Conservation (phyloP, 306 rosid species). For the Rosa rugosa region DNA sequence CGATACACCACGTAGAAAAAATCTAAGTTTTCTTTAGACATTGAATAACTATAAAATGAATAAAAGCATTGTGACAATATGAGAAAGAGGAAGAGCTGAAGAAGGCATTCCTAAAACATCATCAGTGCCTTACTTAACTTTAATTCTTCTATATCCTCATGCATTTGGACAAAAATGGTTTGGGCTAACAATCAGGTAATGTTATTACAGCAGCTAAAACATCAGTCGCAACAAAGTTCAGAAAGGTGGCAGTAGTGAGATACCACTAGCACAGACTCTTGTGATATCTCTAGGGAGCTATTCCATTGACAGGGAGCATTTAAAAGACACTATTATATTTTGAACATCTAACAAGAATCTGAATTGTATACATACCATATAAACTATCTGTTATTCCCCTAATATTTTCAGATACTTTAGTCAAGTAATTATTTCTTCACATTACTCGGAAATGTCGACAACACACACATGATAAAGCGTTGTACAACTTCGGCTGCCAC, state of each 20-base stretch:
- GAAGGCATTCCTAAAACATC: background rate
- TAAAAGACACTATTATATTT: background rate
- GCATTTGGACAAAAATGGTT: background rate
- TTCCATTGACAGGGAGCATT: background rate
- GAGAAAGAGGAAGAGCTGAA: background rate
- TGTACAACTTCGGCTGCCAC: background rate
- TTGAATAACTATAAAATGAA: background rate
- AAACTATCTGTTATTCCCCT: background rate
- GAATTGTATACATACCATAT: background rate
- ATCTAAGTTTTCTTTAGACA: slow-evolving; percentile 18
- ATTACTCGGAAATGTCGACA: background rate
- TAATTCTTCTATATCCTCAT: background rate
- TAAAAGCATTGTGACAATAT: background rate
- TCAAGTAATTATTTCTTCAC: background rate
- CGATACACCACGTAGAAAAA: slow-evolving; percentile 23
- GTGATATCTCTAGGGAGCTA: background rate
- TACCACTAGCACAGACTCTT: background rate
- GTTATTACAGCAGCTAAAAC: background rate
- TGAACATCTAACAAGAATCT: background rate
- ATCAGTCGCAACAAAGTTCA: background rate
- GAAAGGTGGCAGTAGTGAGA: background rate
- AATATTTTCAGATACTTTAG: background rate
- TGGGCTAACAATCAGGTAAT: background rate
- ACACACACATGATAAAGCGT: background rate
- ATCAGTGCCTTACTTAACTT: background rate